phyloP scores from a whole-genome alignment of 164 flowering plant genomes.

The Aristolochia fimbriata region DNA sequence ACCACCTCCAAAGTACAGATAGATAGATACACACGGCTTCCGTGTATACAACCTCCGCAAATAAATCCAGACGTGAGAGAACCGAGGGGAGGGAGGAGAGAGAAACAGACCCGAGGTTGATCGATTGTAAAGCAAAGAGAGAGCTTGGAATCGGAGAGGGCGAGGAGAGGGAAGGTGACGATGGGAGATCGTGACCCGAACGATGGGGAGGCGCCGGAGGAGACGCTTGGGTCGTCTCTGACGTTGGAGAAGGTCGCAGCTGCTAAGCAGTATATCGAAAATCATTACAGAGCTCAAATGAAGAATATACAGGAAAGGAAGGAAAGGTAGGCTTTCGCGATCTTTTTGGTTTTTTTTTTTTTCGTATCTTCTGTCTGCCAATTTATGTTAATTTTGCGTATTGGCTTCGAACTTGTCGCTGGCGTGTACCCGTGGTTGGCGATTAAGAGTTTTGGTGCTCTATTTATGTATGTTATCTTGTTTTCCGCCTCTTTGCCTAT shows the following conservation, averaged over 20 bases:
- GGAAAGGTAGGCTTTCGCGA: slow-evolving; percentile 31
- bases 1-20: too few relatives aligned
- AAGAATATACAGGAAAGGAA: slow-evolving; percentile 77
- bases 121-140: too few relatives aligned
- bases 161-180: slow-evolving; percentile 3
- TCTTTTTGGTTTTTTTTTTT: background rate
- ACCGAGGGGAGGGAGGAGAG: too few relatives aligned
- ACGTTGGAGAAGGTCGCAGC: slow-evolving; percentile 89
- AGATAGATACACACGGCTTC: too few relatives aligned
- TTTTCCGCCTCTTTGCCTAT: too few relatives aligned
- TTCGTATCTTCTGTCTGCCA: background rate
- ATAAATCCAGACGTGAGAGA: too few relatives aligned
- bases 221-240: slow-evolving; percentile 40
- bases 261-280: slow-evolving; percentile 87
- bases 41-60: too few relatives aligned
- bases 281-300: slow-evolving; percentile 74
- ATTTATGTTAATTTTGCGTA: background rate
- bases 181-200: slow-evolving; percentile 18
- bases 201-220: slow-evolving; percentile 23
- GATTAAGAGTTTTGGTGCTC: too few relatives aligned
- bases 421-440: too few relatives aligned
- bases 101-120: too few relatives aligned
- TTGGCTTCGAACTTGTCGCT: background rate
- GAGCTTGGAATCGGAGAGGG: too few relatives aligned
- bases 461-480: too few relatives aligned